These are phyloP conservation scores for Penicillium coprophilum DNA, from an alignment of 495 filamentous ascomycete genomes.

Conservation along the genomic window DNA sequence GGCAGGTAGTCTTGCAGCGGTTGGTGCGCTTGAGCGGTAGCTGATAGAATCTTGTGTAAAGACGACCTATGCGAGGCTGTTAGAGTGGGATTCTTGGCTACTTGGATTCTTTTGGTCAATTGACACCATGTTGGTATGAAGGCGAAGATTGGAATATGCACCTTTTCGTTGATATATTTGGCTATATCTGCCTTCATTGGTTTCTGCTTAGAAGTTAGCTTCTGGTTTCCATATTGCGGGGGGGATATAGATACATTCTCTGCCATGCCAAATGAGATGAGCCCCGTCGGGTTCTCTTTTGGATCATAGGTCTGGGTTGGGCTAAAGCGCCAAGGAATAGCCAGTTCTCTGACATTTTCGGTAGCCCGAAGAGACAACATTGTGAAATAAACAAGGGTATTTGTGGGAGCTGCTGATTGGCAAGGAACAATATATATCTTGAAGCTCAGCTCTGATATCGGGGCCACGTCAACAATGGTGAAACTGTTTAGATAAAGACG, in stretches of 20 bases:
- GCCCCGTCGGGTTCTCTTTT: conserved; percentile 29
- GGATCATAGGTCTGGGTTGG: conserved; percentile 31
- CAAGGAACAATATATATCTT: not conserved
- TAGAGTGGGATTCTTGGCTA: not conserved
- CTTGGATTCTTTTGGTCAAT: not conserved
- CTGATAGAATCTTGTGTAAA: conserved; percentile 32
- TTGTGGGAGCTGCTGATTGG: not conserved
- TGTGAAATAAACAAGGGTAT: conserved; percentile 1
- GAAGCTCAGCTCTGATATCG: not conserved
- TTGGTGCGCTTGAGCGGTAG: conserved; percentile 33
- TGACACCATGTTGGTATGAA: not conserved
- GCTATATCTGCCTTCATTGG: conserved; percentile 33
- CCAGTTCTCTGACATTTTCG: conserved; percentile 25
- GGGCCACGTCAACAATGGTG: too few species aligned
- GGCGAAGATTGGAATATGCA: conserved; percentile 1
- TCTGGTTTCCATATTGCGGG: not conserved
- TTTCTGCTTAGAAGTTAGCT: conserved; percentile 15
- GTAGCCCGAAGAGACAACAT: conserved; percentile 37
- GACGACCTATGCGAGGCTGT: conserved; percentile 20
- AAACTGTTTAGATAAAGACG: too few species aligned
- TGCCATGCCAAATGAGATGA: conserved; percentile 38
- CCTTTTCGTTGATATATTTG: conserved; percentile 37
- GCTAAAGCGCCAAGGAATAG: conserved; percentile 33
- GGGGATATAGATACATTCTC: conserved; percentile 31
- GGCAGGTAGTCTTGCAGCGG: conserved; percentile 28